Conservation (phyloP, 352 stramenopile species). For the Ophiocytium majus region DNA sequence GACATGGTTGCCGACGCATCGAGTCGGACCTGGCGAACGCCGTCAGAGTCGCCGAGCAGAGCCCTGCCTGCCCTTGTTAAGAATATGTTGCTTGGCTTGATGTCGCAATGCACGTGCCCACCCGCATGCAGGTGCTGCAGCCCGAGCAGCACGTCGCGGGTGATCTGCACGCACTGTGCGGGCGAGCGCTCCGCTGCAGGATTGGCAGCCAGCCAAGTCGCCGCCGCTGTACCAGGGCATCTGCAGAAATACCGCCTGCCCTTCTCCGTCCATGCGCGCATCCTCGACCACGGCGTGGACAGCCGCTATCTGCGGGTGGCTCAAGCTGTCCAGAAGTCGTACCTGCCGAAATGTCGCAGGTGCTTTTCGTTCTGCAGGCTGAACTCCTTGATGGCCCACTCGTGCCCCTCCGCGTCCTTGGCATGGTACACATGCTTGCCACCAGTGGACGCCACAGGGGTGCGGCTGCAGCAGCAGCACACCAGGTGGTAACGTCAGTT, state of each 20-base stretch:
- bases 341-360: background rate
- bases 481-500: background rate
- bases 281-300: constrained; percentile 8
- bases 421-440: background rate
- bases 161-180: background rate
- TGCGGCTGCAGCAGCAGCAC: background rate
- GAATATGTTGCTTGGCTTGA: constrained; percentile 11
- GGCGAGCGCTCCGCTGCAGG: background rate
- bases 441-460: background rate
- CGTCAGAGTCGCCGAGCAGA: no score
- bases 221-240: constrained; percentile 5
- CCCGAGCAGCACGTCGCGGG: background rate
- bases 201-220: background rate
- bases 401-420: background rate
- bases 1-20: no score
- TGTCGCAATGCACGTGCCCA: constrained; percentile 3
- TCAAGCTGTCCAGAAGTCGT: background rate
- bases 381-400: constrained; percentile 21
- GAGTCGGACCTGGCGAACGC: no score
- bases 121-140: constrained; percentile 8
- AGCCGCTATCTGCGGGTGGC: background rate
- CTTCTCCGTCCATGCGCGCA: background rate
- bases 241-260: background rate
- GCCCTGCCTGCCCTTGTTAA: no score
- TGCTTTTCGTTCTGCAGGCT: background rate